These are phyloP conservation scores for Cutaneotrichosporon sp. DNA, from an alignment of 1,284 basidiomycete species.

Conservation along the genomic window DNA sequence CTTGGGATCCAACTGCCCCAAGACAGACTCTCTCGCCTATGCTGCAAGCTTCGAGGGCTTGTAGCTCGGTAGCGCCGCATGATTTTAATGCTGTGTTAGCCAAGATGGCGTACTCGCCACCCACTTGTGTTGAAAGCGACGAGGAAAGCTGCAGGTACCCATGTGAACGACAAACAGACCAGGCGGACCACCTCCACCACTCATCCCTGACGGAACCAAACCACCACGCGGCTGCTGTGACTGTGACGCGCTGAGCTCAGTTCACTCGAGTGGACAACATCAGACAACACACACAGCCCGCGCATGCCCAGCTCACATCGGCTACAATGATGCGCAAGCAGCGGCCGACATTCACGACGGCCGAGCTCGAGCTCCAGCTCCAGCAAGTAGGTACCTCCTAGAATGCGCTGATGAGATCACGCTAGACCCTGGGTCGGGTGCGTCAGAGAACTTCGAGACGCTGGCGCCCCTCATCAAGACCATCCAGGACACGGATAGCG, in stretches of 20 bases:
- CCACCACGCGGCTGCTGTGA: background rate
- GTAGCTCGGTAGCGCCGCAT: background rate
- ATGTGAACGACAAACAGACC: background rate
- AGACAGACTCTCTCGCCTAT: background rate
- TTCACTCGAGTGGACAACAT: background rate
- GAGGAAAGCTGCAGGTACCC: background rate
- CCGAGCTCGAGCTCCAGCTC: constrained; percentile 53
- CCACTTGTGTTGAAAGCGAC: constrained; percentile 1
- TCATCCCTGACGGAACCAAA: constrained; percentile 4
- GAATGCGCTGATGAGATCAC: constrained; percentile 37
- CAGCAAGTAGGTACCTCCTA: constrained; percentile 40
- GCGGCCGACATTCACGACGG: constrained; percentile 48
- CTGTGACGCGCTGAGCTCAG: background rate
- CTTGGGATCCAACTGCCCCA: background rate
- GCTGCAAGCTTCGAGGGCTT: background rate
- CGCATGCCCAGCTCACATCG: background rate
- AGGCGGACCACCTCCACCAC: constrained; percentile 3
- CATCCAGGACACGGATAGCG: constrained; percentile 84
- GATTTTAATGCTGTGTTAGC: background rate
- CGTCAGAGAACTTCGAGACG: constrained; percentile 79
- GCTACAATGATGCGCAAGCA: constrained; percentile 44
- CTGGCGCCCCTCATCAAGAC: constrained; percentile 89
- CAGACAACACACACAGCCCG: background rate
- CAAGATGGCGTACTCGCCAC: background rate
- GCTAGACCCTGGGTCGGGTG: constrained; percentile 44